Conservation (phyloP, 805 yeast species). For the Lipomyces mesembrius region DNA sequence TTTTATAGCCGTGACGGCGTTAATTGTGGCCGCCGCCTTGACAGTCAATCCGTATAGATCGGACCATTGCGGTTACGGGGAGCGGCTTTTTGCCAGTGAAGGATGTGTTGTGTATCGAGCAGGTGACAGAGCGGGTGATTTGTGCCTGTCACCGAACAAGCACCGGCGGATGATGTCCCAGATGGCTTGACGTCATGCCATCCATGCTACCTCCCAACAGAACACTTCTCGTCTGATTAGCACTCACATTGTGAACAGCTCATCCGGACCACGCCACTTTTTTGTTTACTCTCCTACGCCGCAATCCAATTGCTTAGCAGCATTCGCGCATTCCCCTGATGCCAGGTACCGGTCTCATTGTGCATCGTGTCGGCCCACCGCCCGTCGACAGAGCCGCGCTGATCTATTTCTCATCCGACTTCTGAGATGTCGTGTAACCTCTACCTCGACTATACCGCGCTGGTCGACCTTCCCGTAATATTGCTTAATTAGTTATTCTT, state of each 20-base stretch:
- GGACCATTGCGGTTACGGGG: neutral
- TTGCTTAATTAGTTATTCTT: too few species aligned
- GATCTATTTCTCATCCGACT: neutral
- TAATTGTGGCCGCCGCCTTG: neutral
- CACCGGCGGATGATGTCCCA: neutral
- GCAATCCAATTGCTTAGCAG: neutral
- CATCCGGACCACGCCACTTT: neutral
- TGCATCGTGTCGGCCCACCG: neutral
- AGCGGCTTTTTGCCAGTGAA: neutral
- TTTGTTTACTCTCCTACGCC: neutral
- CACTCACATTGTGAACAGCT: neutral
- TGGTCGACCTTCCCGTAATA: too few species aligned
- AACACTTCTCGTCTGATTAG: neutral
- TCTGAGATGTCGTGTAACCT: neutral
- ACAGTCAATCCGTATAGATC: neutral
- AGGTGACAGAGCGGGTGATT: slow-evolving; percentile 4
- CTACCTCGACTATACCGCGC: neutral
- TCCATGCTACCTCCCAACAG: neutral
- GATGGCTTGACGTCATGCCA: neutral
- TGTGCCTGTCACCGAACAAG: neutral
- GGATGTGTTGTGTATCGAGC: neutral
- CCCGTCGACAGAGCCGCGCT: neutral
- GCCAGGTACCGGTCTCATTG: neutral
- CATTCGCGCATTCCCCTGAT: neutral
- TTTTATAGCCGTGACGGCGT: neutral